Evolutionary conservation across 805 yeast genomes (phyloP), one percentile per base, ranked within the genome.

Genomic region (Metschnikowia cubensis): DNA sequence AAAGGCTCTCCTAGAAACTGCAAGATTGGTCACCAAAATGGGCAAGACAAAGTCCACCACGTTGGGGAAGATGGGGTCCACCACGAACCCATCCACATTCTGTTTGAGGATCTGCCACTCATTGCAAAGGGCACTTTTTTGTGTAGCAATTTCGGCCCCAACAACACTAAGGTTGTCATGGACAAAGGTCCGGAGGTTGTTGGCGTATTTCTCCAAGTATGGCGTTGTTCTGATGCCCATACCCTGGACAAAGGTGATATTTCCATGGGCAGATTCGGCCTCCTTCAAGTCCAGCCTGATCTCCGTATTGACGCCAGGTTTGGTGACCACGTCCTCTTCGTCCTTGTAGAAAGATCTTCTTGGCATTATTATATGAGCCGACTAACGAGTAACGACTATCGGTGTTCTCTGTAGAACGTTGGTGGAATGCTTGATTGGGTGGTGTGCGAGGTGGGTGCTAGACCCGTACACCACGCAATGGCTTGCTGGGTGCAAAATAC

Each of bases 11-110:
- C 70, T 76, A 50, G 74, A 71, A 14, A 73, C 79, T 33, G 80
- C 52, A 49, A 84, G 77, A 2, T 86, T 80, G 11, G 86, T 85
- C 1, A 81, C 59, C 53, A 84, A 74, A 3, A 83, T 66, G 5
- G 77, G 70, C 0, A 87, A 81, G 36, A 83, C 65, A 5, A 82
- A 77, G 58, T 79, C 77, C 45, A 82, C 74, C 37, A 77, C 61
- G 39, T 72, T 70, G 17, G 88, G 88, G 50, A 84, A 71, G 3
- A 81, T 66, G 6, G 83, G 82, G 54, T 81, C 86, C 47, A 65
- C 70, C 17, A 81, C 70, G 31, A 73, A 47, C 6, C 67, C 53
- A 21, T 68, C 54, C 45, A 74, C 65, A 42, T 63, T 64, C n/a
- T 51, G 48, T 33, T 62, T 57, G 3, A 77, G 49, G 18, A 59